Base-by-base conservation (phyloP, 441 rosid species). In the Kokia cookei region DNA sequence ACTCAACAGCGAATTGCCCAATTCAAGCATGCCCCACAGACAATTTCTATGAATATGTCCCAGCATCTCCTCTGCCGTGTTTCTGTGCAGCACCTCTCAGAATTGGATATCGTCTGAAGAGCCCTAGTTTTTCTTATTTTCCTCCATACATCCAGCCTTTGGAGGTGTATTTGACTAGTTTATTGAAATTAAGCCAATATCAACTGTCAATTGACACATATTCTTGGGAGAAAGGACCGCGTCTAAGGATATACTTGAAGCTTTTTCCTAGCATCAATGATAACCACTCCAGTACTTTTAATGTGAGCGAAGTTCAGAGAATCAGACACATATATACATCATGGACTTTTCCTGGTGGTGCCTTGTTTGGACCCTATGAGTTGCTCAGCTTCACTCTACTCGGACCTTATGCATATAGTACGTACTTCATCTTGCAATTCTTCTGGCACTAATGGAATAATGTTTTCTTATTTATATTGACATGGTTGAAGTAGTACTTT, bases 281-380 rank as follows among this genome's bases (percentile, higher is more conserved):
- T 50, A 51, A 26, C 63, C 60, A 64, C 65, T 67, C 84, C 11
- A 76, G 50, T 76, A 77, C 60, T 22, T 93, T 93, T 80, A 82
- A 90, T 83, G 65, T 8, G 42, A 85, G 90, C 54, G 99, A 95
- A 84, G 90, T 93, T 75, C 78, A 35, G 73, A 85, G 92, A 73
- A 83, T 95, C 77, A 83, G 86, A 82, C 73, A 29, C 68, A 82
- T 77, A 61, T 93, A 80, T 73, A 78, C 88, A 29, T 79, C 96
- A 17, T 95, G 99, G 99, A 51, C 3, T 0, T 91, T 95, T 82
- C 88, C 77, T 73, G 65, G 78, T 54, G 77, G 60, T 61, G 86
- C 87, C 83, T 76, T 89, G 9, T 90, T 84, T 78, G 98, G 99
- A 81, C 99, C 99, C 3, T 95, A 90, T 76, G 99, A 93, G 81